Evolutionary conservation across 345 rosid genomes (phyloP).

Genomic region (Lepidium sativum): DNA sequence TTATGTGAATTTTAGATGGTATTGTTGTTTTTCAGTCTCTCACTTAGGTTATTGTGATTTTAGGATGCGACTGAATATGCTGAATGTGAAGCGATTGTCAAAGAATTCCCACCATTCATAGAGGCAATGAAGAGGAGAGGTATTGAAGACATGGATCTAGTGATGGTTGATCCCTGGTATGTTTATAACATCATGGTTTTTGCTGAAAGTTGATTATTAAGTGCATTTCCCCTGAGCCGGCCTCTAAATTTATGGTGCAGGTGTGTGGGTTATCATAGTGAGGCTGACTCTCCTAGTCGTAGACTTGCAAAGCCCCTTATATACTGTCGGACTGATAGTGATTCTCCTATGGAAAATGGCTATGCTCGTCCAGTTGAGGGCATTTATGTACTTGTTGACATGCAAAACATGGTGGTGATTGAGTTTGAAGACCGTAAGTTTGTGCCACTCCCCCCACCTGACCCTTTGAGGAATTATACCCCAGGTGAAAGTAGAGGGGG

Average conservation of each 20-base stretch:
- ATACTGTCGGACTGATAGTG: slow-evolving; percentile 90
- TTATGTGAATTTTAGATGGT: slow-evolving; percentile 4
- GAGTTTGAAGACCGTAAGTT: slow-evolving; percentile 86
- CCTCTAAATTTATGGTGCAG: slow-evolving; percentile 29
- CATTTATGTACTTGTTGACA: slow-evolving; percentile 69
- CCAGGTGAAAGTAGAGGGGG: slow-evolving; percentile 86
- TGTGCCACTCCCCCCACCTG: slow-evolving; percentile 85
- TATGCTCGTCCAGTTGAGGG: slow-evolving; percentile 96
- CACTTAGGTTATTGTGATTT: slow-evolving; percentile 1
- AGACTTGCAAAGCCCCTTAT: slow-evolving; percentile 89
- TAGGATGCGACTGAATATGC: slow-evolving; percentile 86
- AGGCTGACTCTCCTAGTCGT: slow-evolving; percentile 73
- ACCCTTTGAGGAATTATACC: slow-evolving; percentile 83
- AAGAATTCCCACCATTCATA: slow-evolving; percentile 63
- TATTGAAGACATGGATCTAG: slow-evolving; percentile 86
- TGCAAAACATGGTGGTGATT: slow-evolving; percentile 85
- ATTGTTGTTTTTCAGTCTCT: slow-evolving; percentile 2
- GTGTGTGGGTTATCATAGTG: slow-evolving; percentile 81
- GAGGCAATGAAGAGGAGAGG: slow-evolving; percentile 95
- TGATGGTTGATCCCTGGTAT: slow-evolving; percentile 88
- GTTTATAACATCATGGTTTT: not conserved
- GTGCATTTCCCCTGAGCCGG: not conserved
- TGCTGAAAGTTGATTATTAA: not conserved
- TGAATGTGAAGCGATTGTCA: slow-evolving; percentile 86
- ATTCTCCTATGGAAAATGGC: slow-evolving; percentile 94